Conservation (phyloP, 352 stramenopile genomes). For the Pythium periplocum region DNA sequence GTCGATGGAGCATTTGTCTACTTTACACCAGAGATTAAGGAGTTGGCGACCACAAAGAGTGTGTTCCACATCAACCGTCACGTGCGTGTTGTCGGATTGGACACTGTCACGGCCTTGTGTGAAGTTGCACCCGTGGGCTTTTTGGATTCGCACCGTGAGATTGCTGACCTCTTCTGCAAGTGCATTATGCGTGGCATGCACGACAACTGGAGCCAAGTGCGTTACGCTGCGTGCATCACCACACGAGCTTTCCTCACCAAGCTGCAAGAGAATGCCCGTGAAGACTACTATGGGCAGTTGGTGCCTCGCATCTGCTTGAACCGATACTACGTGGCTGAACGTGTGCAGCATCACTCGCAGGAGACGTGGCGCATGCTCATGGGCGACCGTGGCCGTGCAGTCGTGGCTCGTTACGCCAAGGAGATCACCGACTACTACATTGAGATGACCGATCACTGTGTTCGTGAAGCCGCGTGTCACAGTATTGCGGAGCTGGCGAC, state of each 20-base stretch:
- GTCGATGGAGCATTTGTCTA: constrained; percentile 38
- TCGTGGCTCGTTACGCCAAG: constrained; percentile 84
- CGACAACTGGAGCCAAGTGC: constrained; percentile 97
- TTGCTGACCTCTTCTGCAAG: constrained; percentile 50
- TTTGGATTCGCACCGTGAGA: constrained; percentile 30
- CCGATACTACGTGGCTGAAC: constrained; percentile 95
- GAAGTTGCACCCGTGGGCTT: constrained; percentile 41
- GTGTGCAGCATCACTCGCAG: constrained; percentile 95
- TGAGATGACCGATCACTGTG: constrained; percentile 94
- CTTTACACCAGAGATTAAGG: constrained; percentile 54
- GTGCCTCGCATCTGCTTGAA: constrained; percentile 96
- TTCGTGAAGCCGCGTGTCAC: constrained; percentile 94
- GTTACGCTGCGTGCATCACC: constrained; percentile 92
- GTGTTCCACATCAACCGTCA: constrained; percentile 95
- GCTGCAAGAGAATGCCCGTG: constrained; percentile 47
- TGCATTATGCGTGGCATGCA: constrained; percentile 81
- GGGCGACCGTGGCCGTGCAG: constrained; percentile 59
- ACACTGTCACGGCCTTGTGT: constrained; percentile 73
- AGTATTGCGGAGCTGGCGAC: constrained; percentile 93
- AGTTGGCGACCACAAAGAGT: constrained; percentile 69
- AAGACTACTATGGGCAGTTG: constrained; percentile 71
- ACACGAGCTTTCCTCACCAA: constrained; percentile 84
- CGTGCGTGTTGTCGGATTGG: constrained; percentile 85
- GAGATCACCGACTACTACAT: constrained; percentile 95
- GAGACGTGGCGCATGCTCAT: constrained; percentile 94